Base-by-base conservation (phyloP, 2,329 filamentous ascomycete genomes). In the Talaromyces sp. region DNA sequence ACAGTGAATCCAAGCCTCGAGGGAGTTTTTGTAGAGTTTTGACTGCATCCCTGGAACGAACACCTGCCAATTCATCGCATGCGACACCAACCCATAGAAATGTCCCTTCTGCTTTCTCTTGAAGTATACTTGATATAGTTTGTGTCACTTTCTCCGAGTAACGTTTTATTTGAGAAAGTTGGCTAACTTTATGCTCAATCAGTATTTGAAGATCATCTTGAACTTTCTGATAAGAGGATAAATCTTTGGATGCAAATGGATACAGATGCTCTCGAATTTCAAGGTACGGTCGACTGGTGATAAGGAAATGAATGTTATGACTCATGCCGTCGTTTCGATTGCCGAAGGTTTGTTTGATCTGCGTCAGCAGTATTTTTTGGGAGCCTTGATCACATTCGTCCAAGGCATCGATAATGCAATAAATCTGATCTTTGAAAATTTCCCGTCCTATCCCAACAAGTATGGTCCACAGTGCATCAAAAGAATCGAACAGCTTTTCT, bases 341-440 rank as follows among this genome's bases (percentile, higher is more conserved):
- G 8, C 33, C 47, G n/a, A 31, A 60, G 59, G 33, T 52, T 61
- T 65, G 53, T 23, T 33, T 36, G 27, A 67, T 62, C 53, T 65
- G 65, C 5, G 23, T 7, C 8, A 67, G 57, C 1, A 68, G 34
- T 1, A 59, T 63, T 23, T 61, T 40, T 51, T 66, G 65, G 31
- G 66, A 66, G 4, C 51, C 14, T n/a, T 10, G 10, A 5, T 65
- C 59, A 27, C 66, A 69, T 62, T 69, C 67, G 50, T 69, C 67
- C n/a, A 69, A 55, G 14, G 66, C 66, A 56, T 69, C 67, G 14
- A 63, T 61, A 23, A 68, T 63, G 44, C 63, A 67, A 56, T 65
- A 69, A 23, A 64, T 52, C 27, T 63, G 53, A 36, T 51, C 8
- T n/a, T n/a, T n/a, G n/a, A n/a, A n/a, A n/a, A n/a, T n/a, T n/a